A percentile compares a stretch with the other conserved stretches of the same genome.
Conservation (phyloP, 2,329 filamentous ascomycete genomes). For the Paraconiothyrium brasiliense region DNA sequence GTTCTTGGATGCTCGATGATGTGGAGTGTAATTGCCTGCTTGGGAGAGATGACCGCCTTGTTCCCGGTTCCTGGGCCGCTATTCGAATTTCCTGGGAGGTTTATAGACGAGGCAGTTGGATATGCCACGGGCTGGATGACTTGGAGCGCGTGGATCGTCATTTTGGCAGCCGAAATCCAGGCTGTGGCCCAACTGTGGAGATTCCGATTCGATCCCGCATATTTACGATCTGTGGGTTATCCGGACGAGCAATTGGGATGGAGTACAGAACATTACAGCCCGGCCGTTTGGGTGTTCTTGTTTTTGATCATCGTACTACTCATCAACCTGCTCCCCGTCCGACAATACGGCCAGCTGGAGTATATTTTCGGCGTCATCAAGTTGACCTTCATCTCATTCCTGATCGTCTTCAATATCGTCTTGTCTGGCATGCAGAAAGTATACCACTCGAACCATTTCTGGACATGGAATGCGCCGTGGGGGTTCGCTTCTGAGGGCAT, state of each 20-base stretch:
- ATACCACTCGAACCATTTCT: slow-evolving; percentile 36
- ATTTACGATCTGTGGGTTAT: slow-evolving; percentile 44
- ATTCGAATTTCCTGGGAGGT: slow-evolving; percentile 86
- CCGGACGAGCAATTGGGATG: slow-evolving; percentile 67
- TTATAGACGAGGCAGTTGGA: slow-evolving; percentile 70
- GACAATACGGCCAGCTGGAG: slow-evolving; percentile 86
- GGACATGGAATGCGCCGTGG: slow-evolving; percentile 48
- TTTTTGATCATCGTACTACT: slow-evolving; percentile 77
- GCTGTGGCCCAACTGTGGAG: slow-evolving; percentile 54
- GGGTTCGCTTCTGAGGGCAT: slow-evolving; percentile 41
- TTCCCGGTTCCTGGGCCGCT: slow-evolving; percentile 92
- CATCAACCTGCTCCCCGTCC: slow-evolving; percentile 89
- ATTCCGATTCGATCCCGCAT: slow-evolving; percentile 49
- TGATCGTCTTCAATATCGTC: slow-evolving; percentile 57
- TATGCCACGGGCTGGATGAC: slow-evolving; percentile 59
- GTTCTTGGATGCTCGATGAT: slow-evolving; percentile 48
- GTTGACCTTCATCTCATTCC: slow-evolving; percentile 63
- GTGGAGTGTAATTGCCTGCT: slow-evolving; percentile 52
- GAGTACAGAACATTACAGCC: slow-evolving; percentile 68
- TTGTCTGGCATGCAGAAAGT: slow-evolving; percentile 43
- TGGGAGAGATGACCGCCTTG: slow-evolving; percentile 87
- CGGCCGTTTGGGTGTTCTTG: slow-evolving; percentile 74
- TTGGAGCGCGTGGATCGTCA: slow-evolving; percentile 85
- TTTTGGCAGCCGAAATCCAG: slow-evolving; percentile 64
- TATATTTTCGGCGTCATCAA: slow-evolving; percentile 87